Evolutionary conservation across 2,329 filamentous ascomycete species (phyloP).

Genomic region (Pseudocercospora macadamiae): DNA sequence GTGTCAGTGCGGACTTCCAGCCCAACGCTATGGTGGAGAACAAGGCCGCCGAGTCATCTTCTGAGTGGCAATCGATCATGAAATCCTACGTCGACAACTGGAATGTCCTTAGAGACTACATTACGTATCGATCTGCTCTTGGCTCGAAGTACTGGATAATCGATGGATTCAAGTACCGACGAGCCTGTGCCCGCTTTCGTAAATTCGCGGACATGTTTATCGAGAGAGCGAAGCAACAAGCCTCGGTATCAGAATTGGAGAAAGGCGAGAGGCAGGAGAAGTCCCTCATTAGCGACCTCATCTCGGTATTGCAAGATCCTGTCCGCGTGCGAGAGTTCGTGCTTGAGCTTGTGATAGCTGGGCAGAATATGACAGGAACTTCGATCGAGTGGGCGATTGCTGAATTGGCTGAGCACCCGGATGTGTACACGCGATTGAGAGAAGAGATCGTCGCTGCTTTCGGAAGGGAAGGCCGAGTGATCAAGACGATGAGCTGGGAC

Average conservation of each 20-base stretch:
- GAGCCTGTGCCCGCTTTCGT: background rate
- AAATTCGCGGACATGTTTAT: background rate
- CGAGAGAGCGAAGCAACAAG: background rate
- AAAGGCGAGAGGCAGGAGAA: background rate
- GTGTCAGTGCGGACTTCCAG: background rate
- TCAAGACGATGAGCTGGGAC: background rate
- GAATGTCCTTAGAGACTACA: background rate
- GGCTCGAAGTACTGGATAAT: background rate
- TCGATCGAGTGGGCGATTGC: background rate
- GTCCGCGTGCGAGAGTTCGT: background rate
- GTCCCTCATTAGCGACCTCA: background rate
- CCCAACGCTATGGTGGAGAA: background rate
- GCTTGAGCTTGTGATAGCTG: background rate
- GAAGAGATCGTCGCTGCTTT: background rate
- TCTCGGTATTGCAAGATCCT: background rate
- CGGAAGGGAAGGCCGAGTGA: background rate
- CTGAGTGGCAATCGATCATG: background rate
- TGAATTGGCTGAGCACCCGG: background rate
- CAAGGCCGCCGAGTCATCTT: background rate
- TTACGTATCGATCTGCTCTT: background rate
- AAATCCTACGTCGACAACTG: background rate
- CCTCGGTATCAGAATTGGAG: background rate
- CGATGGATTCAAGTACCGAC: background rate
- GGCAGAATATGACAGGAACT: background rate
- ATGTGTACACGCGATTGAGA: background rate